Base-by-base conservation (phyloP, 2,329 filamentous ascomycete species). In the Fusarium nurragi region DNA sequence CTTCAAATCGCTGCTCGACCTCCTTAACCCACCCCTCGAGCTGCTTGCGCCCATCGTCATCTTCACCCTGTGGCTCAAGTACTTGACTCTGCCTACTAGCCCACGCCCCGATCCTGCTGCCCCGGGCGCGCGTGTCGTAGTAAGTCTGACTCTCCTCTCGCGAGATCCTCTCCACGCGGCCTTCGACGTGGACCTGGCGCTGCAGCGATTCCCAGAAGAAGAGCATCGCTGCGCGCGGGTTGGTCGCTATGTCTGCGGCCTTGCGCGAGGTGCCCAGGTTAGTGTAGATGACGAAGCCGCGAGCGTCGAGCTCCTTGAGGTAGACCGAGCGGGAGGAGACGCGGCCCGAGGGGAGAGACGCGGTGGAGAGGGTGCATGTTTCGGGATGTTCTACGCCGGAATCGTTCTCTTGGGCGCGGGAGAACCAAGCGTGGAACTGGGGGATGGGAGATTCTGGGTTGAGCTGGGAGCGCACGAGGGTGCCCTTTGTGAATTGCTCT, bases 381-480 rank as follows among this genome's bases (percentile, higher is more conserved):
- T 99, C 95, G 2, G 94, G 94, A 69, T 96, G 91, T 41, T 88
- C 81, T 43, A 93, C 85, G 23, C 70, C 72, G 5, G 80, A 74
- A 11, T 80, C 73, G 6, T 82, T 51, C 49, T 74, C 73, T 64
- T 90, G 86, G 0, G 94, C 92, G 60, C 89, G 84, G 13, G 85
- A 83, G 84, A 97, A 99, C 95, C 95, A 99, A 62, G 80, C 77
- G 80, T 97, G 86, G 82, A 98, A 99, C 80, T 98, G 95, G 28
- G 83, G 81, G 56, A 94, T 87, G 1, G 95, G 95, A 52, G 84
- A 84, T 10, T 80, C 54, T 2, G 83, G 73, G 70, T 86, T 77
- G 18, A 96, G 87, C 73, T 92, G 85, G 1, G 77, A 71, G 43
- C 81, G 83, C 32, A 84, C 81, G 26, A 97, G 86, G 2, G 83